phyloP scores from a whole-genome alignment of 169 alveolate species.

The Miamiensis avidus region DNA sequence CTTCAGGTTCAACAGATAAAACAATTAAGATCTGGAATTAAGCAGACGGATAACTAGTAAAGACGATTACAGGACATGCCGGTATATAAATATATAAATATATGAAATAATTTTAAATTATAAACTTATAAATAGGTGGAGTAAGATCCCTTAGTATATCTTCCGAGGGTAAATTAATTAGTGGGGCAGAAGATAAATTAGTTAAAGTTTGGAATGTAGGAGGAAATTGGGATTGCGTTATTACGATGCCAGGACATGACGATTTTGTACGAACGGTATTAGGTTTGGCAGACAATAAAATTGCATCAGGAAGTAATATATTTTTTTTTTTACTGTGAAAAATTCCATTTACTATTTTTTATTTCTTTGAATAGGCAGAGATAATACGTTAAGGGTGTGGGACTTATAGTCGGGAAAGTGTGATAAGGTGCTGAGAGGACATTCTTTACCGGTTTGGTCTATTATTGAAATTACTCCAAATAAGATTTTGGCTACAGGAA shows the following conservation, averaged over 20 bases:
- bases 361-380: conserved; percentile 1
- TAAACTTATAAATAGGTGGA: not conserved
- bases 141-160: conserved; percentile 12
- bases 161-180: conserved; percentile 14
- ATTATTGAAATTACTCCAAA: conserved; percentile 15
- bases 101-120: no score
- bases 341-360: not conserved
- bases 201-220: conserved; percentile 29
- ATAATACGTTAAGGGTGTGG: conserved; percentile 9
- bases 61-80: conserved; percentile 10
- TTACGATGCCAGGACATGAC: conserved; percentile 17
- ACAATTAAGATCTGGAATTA: conserved; percentile 19
- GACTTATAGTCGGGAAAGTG: not conserved
- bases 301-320: conserved; percentile 20
- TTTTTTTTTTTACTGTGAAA: not conserved
- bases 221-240: conserved; percentile 6
- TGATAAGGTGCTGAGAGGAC: conserved; percentile 15
- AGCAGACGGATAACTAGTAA: conserved; percentile 1
- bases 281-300: conserved; percentile 4
- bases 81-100: not conserved
- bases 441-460: conserved; percentile 13
- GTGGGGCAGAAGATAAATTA: conserved; percentile 27
- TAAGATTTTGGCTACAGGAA: conserved; percentile 16
- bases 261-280: conserved; percentile 14
- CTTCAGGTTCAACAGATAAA: conserved; percentile 21